Conservation (phyloP, 2,329 filamentous ascomycete genomes). For the Lachnellula arida region DNA sequence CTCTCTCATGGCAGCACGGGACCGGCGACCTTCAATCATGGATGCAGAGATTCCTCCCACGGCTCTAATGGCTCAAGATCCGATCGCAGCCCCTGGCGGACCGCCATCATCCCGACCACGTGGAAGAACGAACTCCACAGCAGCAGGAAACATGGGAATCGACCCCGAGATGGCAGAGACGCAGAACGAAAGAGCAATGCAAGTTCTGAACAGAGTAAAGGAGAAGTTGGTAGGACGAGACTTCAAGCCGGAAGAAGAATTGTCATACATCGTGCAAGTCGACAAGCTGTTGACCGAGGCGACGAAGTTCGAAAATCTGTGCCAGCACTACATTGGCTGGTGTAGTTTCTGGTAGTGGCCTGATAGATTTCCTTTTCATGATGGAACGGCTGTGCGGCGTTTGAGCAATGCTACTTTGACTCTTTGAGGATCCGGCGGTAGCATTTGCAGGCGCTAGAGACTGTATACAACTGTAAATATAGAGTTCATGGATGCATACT, state of each 20-base stretch:
- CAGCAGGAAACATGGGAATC: constrained; percentile 33
- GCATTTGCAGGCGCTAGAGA: too few species aligned
- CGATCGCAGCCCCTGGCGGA: constrained; percentile 35
- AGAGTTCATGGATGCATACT: too few species aligned
- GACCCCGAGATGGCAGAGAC: constrained; percentile 59
- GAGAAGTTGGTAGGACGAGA: constrained; percentile 94
- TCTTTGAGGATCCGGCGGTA: too few species aligned
- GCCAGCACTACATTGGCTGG: constrained; percentile 99
- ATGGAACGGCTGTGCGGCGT: too few species aligned
- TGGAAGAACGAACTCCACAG: constrained; percentile 57
- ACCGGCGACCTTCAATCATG: constrained; percentile 64
- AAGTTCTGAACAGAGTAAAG: constrained; percentile 85
- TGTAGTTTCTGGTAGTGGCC: constrained; percentile 83
- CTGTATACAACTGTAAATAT: too few species aligned
- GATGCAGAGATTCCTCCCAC: constrained; percentile 57
- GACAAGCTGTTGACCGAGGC: constrained; percentile 93
- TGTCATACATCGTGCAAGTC: constrained; percentile 82
- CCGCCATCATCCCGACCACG: constrained; percentile 47
- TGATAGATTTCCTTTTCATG: too few species aligned
- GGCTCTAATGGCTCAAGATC: constrained; percentile 47
- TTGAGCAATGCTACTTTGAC: too few species aligned
- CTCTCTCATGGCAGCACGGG: constrained; percentile 42
- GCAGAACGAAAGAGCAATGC: constrained; percentile 87
- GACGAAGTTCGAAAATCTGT: constrained; percentile 94
- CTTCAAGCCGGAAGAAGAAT: constrained; percentile 80